Conservation (phyloP, 2,329 filamentous ascomycete species). For the Aureobasidium leucospermi region DNA sequence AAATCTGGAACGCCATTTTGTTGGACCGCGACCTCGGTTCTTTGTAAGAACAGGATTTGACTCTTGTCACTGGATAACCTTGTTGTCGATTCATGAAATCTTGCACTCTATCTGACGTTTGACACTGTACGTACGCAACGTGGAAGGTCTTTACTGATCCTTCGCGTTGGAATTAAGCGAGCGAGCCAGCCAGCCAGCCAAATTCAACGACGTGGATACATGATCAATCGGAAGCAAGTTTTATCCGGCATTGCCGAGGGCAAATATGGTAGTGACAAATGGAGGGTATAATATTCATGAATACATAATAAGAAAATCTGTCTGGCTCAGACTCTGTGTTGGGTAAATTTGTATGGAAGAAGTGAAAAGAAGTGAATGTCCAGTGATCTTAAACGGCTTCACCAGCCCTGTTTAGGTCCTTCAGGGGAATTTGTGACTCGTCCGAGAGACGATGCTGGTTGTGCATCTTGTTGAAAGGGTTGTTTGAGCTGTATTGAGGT, state of each 20-base stretch:
- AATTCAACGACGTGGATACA: neutral
- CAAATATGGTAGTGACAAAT: neutral
- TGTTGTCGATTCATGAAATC: neutral
- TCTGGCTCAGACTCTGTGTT: neutral
- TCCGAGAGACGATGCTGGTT: neutral
- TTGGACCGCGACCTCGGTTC: neutral
- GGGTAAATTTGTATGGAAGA: neutral
- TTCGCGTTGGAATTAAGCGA: neutral
- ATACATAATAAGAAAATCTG: conserved; percentile 3
- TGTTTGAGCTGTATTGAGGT: neutral
- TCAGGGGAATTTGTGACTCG: conserved; percentile 12
- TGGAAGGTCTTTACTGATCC: conserved; percentile 2
- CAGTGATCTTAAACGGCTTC: neutral
- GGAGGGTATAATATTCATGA: conserved; percentile 3
- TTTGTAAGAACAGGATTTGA: neutral
- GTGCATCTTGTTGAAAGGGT: neutral
- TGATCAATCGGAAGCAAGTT: neutral
- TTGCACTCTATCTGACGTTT: neutral
- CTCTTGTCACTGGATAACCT: neutral
- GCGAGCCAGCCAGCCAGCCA: neutral
- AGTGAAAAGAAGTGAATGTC: neutral
- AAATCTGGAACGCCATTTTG: neutral
- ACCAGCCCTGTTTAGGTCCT: neutral
- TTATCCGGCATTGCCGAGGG: neutral
- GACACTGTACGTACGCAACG: neutral